Conservation (phyloP, 75 land plant species). For the Picea glauca region DNA sequence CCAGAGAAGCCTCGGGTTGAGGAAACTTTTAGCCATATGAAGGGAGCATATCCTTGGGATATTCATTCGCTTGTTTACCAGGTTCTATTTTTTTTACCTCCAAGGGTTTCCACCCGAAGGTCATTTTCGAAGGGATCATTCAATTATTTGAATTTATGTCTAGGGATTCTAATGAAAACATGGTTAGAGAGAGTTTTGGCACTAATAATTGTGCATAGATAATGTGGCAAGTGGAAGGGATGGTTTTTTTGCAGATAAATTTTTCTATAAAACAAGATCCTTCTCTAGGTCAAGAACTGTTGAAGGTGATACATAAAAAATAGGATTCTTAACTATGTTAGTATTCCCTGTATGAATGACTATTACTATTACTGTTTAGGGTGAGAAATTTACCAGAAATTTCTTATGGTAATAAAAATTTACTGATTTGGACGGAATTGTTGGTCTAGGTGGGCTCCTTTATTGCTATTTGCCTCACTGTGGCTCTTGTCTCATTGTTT, state of each 20-base stretch:
- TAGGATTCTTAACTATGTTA: background rate
- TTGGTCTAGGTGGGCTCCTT: too few species aligned
- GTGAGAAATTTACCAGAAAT: too few species aligned
- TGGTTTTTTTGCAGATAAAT: slow-evolving; percentile 81
- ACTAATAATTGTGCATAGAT: slow-evolving; percentile 20
- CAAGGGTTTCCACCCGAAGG: slow-evolving; percentile 51
- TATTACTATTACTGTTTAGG: too few species aligned
- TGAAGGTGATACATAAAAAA: slow-evolving; percentile 33
- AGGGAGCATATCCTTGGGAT: slow-evolving; percentile 61
- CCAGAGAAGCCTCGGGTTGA: slow-evolving; percentile 23
- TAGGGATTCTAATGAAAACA: background rate
- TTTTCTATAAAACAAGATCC: slow-evolving; percentile 97
- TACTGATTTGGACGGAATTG: too few species aligned
- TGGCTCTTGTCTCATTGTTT: too few species aligned
- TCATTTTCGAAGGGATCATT: slow-evolving; percentile 60
- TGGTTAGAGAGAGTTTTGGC: background rate
- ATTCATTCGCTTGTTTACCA: slow-evolving; percentile 80
- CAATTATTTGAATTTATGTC: slow-evolving; percentile 33
- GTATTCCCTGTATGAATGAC: too few species aligned
- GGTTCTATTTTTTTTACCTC: slow-evolving; percentile 66
- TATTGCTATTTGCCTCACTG: too few species aligned
- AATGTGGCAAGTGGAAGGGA: slow-evolving; percentile 77
- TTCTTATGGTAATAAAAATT: too few species aligned
- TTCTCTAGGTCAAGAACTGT: slow-evolving; percentile 65
- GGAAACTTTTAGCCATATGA: slow-evolving; percentile 60